phyloP scores from a whole-genome alignment of 2,329 filamentous ascomycete genomes.

The Simplicillium aogashimaense region DNA sequence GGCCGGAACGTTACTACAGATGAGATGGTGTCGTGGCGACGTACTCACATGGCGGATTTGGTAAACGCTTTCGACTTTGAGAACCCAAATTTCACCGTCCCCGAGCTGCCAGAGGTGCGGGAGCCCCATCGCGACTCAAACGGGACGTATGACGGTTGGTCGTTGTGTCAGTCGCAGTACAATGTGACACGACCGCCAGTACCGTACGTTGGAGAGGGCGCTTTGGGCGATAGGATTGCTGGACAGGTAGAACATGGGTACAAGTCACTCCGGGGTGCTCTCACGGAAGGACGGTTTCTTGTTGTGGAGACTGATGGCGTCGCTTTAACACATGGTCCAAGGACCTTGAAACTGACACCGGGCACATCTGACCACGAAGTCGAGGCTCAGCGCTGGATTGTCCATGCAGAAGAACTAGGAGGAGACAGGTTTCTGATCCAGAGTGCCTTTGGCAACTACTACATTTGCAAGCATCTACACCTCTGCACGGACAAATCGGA shows the following conservation, averaged over 20 bases:
- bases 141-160: conserved; percentile 37
- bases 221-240: conserved; percentile 25
- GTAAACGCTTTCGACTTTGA: conserved; percentile 32
- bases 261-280: conserved; percentile 38
- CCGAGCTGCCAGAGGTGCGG: conserved; percentile 30
- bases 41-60: conserved; percentile 21
- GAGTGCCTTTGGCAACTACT: conserved; percentile 13
- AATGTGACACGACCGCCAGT: conserved; percentile 25
- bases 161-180: conserved; percentile 21
- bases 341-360: conserved; percentile 11
- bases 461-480: conserved; percentile 8
- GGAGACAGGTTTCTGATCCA: conserved; percentile 15
- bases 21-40: conserved; percentile 20
- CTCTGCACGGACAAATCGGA: conserved; percentile 6
- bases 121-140: conserved; percentile 28
- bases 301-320: conserved; percentile 35
- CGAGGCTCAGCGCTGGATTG: conserved; percentile 37
- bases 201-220: conserved; percentile 29
- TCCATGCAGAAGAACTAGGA: conserved; percentile 23
- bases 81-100: conserved; percentile 38
- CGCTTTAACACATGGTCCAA: conserved; percentile 22
- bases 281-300: conserved; percentile 45
- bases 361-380: conserved; percentile 23
- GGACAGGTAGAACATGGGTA: conserved; percentile 39
- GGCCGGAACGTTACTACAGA: conserved; percentile 25